Conservation (phyloP, 495 filamentous ascomycete species). For the Talaromyces stipitatus region DNA sequence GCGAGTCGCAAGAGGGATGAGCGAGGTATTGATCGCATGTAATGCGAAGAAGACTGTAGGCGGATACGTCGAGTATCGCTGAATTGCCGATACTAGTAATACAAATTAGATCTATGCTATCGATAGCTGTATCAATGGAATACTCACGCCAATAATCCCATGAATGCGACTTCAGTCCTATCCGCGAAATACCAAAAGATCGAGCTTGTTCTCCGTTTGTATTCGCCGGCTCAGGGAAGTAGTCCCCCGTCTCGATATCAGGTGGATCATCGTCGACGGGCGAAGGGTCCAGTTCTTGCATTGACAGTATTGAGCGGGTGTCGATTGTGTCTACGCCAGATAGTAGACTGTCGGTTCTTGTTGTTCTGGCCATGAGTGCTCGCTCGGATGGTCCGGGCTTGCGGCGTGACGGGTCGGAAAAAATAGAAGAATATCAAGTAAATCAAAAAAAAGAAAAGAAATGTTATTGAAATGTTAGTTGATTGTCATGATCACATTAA, state of each 20-base stretch:
- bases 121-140: neutral
- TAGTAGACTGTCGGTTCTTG: constrained; percentile 1
- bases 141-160: constrained; percentile 56
- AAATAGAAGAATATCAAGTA: neutral
- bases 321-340: constrained; percentile 16
- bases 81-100: constrained; percentile 65
- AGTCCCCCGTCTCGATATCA: constrained; percentile 46
- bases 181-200: constrained; percentile 1
- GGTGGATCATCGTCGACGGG: constrained; percentile 62
- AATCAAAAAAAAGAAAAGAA: neutral
- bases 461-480: neutral
- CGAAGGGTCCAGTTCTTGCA: constrained; percentile 73
- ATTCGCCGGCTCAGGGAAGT: constrained; percentile 36
- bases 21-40: constrained; percentile 73
- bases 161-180: constrained; percentile 53
- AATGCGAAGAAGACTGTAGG: constrained; percentile 70
- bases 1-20: constrained; percentile 57
- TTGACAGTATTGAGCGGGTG: constrained; percentile 47
- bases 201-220: neutral
- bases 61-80: constrained; percentile 82
- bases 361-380: neutral
- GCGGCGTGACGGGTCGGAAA: neutral
- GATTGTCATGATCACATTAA: neutral
- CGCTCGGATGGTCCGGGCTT: constrained; percentile 12
- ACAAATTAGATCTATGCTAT: constrained; percentile 9